Conservation (phyloP, 352 stramenopile species). For the Pythium scleroteichum region DNA sequence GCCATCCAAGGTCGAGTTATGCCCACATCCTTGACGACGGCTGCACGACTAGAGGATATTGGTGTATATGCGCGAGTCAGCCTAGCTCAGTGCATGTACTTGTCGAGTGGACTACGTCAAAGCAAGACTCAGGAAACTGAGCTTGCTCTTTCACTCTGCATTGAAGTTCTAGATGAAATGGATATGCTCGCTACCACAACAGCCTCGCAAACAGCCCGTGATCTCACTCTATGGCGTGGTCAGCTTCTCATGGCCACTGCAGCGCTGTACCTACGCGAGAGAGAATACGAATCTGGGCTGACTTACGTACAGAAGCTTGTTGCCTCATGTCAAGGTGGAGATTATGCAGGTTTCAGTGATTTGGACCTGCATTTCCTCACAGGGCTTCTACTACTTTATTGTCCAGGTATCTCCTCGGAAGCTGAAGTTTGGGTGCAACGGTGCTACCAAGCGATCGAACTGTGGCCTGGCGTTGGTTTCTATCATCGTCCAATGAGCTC, state of each 20-base stretch:
- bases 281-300: constrained; percentile 9
- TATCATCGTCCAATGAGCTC: constrained; percentile 44
- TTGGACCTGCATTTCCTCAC: constrained; percentile 19
- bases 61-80: constrained; percentile 33
- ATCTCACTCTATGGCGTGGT: constrained; percentile 8
- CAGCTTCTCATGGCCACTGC: constrained; percentile 44
- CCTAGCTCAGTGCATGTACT: constrained; percentile 47
- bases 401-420: too few relatives aligned
- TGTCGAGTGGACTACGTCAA: background rate
- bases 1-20: too few relatives aligned
- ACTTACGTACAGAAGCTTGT: constrained; percentile 14
- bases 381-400: constrained; percentile 13
- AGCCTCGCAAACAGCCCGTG: constrained; percentile 9
- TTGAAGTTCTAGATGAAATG: constrained; percentile 27
- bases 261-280: constrained; percentile 39
- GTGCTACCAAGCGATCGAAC: constrained; percentile 53
- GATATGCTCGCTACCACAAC: constrained; percentile 2
- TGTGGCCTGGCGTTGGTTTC: constrained; percentile 54
- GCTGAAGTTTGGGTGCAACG: too few relatives aligned
- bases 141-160: constrained; percentile 22
- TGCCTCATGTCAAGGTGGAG: background rate
- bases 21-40: background rate
- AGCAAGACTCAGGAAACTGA: constrained; percentile 15
- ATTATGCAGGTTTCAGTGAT: constrained; percentile 2
- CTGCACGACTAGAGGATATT: constrained; percentile 15